Conservation (phyloP, 1,284 basidiomycete species). For the Cryptococcus jaspeensis region DNA sequence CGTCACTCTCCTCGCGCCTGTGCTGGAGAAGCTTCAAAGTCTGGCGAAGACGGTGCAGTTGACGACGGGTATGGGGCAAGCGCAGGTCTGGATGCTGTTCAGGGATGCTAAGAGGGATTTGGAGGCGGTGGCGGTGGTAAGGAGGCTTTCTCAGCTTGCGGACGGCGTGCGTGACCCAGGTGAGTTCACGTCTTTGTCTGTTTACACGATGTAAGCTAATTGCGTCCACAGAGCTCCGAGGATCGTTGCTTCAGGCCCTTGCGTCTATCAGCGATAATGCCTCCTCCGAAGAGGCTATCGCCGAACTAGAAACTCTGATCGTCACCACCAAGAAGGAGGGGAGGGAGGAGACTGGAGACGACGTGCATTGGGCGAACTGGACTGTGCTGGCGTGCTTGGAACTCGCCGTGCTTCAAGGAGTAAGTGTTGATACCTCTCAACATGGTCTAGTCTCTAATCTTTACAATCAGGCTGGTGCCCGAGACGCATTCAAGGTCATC, state of each 20-base stretch:
- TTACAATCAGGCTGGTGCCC: neutral
- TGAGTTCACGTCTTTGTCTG: neutral
- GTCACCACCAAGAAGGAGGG: neutral
- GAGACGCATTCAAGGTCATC: slow-evolving; percentile 3
- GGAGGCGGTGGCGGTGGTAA: neutral
- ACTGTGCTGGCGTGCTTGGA: slow-evolving; percentile 23
- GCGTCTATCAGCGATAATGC: slow-evolving; percentile 1
- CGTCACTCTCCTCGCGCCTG: slow-evolving; percentile 7
- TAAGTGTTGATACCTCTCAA: neutral
- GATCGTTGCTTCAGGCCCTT: slow-evolving; percentile 20
- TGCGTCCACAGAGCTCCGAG: slow-evolving; percentile 5
- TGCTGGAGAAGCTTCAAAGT: slow-evolving; percentile 11
- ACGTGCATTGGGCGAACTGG: slow-evolving; percentile 23
- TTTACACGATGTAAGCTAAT: neutral
- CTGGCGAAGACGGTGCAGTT: slow-evolving; percentile 43
- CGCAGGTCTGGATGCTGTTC: slow-evolving; percentile 52
- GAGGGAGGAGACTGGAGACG: neutral
- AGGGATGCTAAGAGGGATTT: slow-evolving; percentile 16
- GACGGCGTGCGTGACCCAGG: slow-evolving; percentile 6
- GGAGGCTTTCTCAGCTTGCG: slow-evolving; percentile 3
- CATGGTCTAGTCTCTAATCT: neutral
- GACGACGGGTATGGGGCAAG: slow-evolving; percentile 50
- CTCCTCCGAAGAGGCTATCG: neutral
- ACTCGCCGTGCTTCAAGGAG: slow-evolving; percentile 19
- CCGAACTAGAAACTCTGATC: slow-evolving; percentile 6